Percentiles rank a stretch among this genome's conserved stretches.
Conservation (phyloP, 257 asterid species). For the Solanum appendiculatum region DNA sequence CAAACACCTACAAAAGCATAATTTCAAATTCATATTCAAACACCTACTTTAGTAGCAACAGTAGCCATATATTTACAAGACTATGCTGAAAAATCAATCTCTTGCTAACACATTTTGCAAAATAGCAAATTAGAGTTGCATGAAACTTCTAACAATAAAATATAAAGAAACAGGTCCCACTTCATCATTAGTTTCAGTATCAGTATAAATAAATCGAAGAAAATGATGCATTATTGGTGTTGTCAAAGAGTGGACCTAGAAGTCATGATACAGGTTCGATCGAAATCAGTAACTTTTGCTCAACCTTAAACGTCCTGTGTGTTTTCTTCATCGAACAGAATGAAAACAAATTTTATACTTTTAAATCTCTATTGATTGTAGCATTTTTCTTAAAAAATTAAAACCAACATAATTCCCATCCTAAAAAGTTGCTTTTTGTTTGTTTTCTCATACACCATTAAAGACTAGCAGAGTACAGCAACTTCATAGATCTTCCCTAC, state of each 20-base stretch:
- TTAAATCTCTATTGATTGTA: too few species aligned
- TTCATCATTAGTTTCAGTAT: not conserved
- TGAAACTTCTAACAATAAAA: not conserved
- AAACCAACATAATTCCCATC: not conserved
- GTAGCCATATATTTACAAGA: not conserved
- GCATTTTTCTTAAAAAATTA: not conserved
- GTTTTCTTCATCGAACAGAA: not conserved
- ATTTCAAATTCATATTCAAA: not conserved
- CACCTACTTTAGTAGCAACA: not conserved
- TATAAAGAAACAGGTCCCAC: not conserved
- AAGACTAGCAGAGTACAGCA: not conserved
- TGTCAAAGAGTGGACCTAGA: not conserved
- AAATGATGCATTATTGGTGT: not conserved
- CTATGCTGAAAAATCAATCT: not conserved
- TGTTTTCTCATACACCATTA: not conserved
- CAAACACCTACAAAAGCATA: not conserved
- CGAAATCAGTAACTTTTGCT: not conserved
- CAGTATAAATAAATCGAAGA: not conserved
- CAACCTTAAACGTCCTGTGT: not conserved
- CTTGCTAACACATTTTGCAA: not conserved
- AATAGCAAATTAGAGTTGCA: not conserved
- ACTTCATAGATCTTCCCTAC: constrained; percentile 12
- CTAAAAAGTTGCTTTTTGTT: not conserved
- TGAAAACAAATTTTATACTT: too few species aligned
- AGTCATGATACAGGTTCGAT: not conserved